Evolutionary conservation across 1,284 basidiomycete species (phyloP).

Genomic region (Pholiota adiposa): DNA sequence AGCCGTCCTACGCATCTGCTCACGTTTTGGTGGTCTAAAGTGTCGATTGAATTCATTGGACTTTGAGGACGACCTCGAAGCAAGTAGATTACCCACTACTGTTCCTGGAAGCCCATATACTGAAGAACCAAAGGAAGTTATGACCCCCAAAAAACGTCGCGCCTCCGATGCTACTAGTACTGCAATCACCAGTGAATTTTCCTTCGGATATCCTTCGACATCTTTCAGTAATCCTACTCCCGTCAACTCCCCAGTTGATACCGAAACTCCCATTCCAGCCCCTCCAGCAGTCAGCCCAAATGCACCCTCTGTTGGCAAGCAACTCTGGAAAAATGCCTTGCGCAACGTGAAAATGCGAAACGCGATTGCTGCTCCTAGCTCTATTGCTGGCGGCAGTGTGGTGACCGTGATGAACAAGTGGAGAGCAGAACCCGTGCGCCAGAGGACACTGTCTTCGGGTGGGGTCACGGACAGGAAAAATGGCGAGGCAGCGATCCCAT

Average conservation of each 20-base stretch:
- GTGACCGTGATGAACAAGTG: constrained; percentile 10
- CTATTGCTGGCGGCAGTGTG: constrained; percentile 1
- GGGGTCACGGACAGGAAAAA: constrained; percentile 18
- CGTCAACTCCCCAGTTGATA: constrained; percentile 25
- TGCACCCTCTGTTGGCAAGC: constrained; percentile 24
- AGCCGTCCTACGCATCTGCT: neutral
- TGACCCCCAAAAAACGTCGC: constrained; percentile 18
- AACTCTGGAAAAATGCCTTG: constrained; percentile 37
- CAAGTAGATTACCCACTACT: constrained; percentile 26
- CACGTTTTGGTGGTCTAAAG: neutral
- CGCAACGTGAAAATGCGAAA: constrained; percentile 35
- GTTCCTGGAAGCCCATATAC: constrained; percentile 6
- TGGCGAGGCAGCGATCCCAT: constrained; percentile 37
- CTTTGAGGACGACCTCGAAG: constrained; percentile 35
- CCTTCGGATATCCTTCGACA: constrained; percentile 7
- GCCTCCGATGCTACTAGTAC: constrained; percentile 24
- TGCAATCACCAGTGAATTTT: constrained; percentile 22
- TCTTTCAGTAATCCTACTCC: constrained; percentile 17
- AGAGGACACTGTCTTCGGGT: constrained; percentile 49
- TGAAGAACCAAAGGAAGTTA: constrained; percentile 16
- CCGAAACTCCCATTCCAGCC: constrained; percentile 20
- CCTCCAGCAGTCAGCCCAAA: constrained; percentile 6
- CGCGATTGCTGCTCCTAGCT: constrained; percentile 17
- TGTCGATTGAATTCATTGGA: constrained; percentile 16
- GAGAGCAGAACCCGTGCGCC: constrained; percentile 32